Conservation (phyloP, 192 early-diverging fungal species). For the Umbelopsis sp. region DNA sequence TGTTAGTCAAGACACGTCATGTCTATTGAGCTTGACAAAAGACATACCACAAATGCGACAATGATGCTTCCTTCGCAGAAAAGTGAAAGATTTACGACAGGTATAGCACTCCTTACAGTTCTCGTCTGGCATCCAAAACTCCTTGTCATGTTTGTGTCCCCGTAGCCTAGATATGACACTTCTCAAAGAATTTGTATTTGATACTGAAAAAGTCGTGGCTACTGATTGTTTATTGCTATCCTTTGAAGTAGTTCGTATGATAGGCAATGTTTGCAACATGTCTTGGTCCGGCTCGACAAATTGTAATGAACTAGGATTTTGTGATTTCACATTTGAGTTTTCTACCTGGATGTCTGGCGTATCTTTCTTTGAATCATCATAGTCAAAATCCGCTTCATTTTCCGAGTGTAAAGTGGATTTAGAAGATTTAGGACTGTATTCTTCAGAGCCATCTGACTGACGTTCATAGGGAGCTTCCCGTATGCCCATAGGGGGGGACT, state of each 20-base stretch:
- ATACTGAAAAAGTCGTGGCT: slow-evolving; percentile 46
- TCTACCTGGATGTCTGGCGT: not conserved
- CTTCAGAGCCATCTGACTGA: not conserved
- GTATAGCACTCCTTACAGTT: slow-evolving; percentile 78
- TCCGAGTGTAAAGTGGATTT: not conserved
- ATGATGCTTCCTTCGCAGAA: slow-evolving; percentile 76
- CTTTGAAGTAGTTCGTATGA: slow-evolving; percentile 31
- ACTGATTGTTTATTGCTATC: slow-evolving; percentile 53
- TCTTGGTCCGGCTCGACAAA: not conserved
- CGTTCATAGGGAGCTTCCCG: not conserved
- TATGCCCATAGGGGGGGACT: not conserved
- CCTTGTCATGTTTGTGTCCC: slow-evolving; percentile 55
- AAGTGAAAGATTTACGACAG: slow-evolving; percentile 69
- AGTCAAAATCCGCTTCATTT: not conserved
- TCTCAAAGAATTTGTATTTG: slow-evolving; percentile 53
- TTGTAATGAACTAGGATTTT: not conserved
- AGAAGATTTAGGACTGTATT: not conserved
- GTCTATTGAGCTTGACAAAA: not conserved
- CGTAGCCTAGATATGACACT: slow-evolving; percentile 53
- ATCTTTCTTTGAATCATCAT: not conserved
- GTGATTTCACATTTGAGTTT: not conserved
- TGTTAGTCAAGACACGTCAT: not conserved
- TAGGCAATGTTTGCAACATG: not conserved
- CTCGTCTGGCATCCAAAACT: slow-evolving; percentile 87
- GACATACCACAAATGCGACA: slow-evolving; percentile 78